These are phyloP conservation scores for Aspergillus panamensis DNA, from an alignment of 495 filamentous ascomycete species.

Conservation along the genomic window DNA sequence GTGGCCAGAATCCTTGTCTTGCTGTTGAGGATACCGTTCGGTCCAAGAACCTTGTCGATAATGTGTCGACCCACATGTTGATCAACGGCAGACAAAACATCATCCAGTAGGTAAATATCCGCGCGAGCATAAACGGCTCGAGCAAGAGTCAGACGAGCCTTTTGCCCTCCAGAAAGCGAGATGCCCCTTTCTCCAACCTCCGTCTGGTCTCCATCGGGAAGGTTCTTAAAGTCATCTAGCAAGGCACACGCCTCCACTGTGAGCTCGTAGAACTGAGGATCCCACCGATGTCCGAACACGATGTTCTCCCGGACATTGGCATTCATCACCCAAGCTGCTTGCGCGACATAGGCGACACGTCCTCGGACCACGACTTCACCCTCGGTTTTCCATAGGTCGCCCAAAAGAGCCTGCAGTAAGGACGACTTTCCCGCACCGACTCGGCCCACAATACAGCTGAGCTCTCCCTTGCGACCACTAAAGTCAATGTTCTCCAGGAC, in stretches of 20 bases:
- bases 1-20: constrained; percentile 95
- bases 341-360: constrained; percentile 82
- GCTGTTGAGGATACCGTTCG: constrained; percentile 71
- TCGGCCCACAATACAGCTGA: constrained; percentile 90
- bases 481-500: constrained; percentile 78
- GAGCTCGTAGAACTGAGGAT: constrained; percentile 90
- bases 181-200: constrained; percentile 97
- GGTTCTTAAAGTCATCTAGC: constrained; percentile 81
- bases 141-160: constrained; percentile 90
- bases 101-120: constrained; percentile 95
- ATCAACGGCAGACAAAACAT: constrained; percentile 92
- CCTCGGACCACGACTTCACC: constrained; percentile 83
- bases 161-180: constrained; percentile 94
- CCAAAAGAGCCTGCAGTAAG: constrained; percentile 78
- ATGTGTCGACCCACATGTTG: constrained; percentile 95
- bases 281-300: constrained; percentile 92
- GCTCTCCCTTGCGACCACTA: constrained; percentile 81
- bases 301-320: constrained; percentile 96
- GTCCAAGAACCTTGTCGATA: constrained; percentile 87
- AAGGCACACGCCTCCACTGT: constrained; percentile 94
- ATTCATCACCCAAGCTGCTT: constrained; percentile 96
- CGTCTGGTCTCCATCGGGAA: constrained; percentile 95
- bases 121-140: constrained; percentile 94
- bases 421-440: constrained; percentile 95
- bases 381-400: constrained; percentile 85